These are phyloP conservation scores for Saccharomyces eubayanus DNA, from an alignment of 805 yeast genomes.

Conservation along the genomic window DNA sequence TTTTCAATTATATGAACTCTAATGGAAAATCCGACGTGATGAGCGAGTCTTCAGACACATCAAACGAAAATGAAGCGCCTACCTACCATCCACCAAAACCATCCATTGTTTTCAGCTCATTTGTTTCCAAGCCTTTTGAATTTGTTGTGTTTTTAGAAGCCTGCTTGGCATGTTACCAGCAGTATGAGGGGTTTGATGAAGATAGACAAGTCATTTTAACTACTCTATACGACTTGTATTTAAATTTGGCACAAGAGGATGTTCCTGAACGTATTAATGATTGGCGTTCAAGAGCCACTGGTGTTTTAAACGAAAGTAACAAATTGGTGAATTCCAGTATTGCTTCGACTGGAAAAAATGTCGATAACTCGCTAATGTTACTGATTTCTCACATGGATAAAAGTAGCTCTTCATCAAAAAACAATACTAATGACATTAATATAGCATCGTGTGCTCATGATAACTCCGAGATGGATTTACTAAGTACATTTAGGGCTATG, in stretches of 20 bases:
- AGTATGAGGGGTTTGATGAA: constrained; percentile 55
- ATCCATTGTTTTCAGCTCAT: constrained; percentile 74
- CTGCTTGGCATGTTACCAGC: constrained; percentile 68
- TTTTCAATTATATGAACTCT: constrained; percentile 43
- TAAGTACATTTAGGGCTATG: constrained; percentile 48
- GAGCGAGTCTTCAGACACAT: constrained; percentile 1
- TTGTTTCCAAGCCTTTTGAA: constrained; percentile 76
- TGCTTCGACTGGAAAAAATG: constrained; percentile 6
- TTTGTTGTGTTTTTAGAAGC: constrained; percentile 92
- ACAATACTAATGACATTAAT: constrained; percentile 18
- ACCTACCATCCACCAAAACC: constrained; percentile 92
- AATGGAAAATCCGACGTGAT: constrained; percentile 1
- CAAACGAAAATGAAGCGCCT: constrained; percentile 31
- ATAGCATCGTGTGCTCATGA: not conserved
- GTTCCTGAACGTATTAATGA: constrained; percentile 31
- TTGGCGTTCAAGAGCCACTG: constrained; percentile 63
- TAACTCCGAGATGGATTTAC: constrained; percentile 15
- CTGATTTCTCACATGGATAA: constrained; percentile 37
- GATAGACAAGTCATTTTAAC: constrained; percentile 69
- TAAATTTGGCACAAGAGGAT: constrained; percentile 44
- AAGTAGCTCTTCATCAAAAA: constrained; percentile 30
- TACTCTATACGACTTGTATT: constrained; percentile 75
- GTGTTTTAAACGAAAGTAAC: constrained; percentile 41
- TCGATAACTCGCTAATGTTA: constrained; percentile 29
- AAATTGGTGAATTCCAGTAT: constrained; percentile 45